Conservation (phyloP, 345 rosid genomes). For the Heritiera fomes region DNA sequence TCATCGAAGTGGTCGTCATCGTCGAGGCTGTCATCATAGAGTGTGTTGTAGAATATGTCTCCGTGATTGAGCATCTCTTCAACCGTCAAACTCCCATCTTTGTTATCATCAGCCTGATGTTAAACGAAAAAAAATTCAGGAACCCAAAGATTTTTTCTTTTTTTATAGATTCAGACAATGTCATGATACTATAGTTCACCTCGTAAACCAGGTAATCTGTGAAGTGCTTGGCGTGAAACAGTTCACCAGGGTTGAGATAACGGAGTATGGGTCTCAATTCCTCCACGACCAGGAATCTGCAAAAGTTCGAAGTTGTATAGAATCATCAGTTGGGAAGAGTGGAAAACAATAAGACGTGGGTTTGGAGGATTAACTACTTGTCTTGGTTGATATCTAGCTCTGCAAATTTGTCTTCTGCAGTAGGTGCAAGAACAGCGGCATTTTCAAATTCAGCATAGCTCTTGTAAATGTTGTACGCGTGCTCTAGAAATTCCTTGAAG, state of each 20-base stretch:
- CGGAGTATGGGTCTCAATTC: conserved; percentile 56
- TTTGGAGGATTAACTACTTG: conserved; percentile 25
- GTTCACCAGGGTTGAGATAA: conserved; percentile 67
- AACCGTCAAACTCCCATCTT: conserved; percentile 54
- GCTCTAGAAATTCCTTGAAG: conserved; percentile 42
- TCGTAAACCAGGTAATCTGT: conserved; percentile 45
- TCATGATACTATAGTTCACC: conserved; percentile 35
- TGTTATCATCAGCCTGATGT: conserved; percentile 59
- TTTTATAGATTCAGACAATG: not conserved
- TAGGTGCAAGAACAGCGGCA: conserved; percentile 25
- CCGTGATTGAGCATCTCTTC: conserved; percentile 68
- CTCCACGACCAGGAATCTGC: conserved; percentile 41
- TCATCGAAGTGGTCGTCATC: conserved; percentile 36
- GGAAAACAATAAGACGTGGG: not conserved
- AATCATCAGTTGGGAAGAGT: not conserved
- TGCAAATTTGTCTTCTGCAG: conserved; percentile 45
- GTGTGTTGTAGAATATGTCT: conserved; percentile 50
- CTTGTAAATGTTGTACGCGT: conserved; percentile 50
- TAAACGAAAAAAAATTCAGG: not conserved
- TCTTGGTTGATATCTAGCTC: conserved; percentile 57
- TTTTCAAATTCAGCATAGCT: conserved; percentile 46
- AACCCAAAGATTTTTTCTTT: not conserved
- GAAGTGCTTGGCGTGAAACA: conserved; percentile 53
- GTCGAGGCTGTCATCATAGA: conserved; percentile 36
- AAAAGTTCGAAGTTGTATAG: not conserved